Base-by-base conservation (phyloP, 352 stramenopile species). In the Phytophthora cactorum region DNA sequence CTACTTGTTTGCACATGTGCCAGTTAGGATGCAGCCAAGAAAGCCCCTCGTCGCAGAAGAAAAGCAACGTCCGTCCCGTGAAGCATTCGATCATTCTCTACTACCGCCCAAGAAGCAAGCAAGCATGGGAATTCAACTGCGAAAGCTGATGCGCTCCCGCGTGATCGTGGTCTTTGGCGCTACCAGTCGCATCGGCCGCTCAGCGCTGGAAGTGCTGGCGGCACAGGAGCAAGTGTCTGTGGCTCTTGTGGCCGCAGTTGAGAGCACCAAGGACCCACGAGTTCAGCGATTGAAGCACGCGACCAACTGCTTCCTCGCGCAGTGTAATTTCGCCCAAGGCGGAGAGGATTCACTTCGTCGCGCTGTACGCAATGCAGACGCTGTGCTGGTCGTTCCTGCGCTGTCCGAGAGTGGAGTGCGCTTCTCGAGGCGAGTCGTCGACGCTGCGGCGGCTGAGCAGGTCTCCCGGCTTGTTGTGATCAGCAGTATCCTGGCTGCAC, bases 121-220 rank as follows among this genome's bases (percentile, higher is more conserved):
- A 59, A 63, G 2, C 53, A 89, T 89, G 81, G 81, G 81, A 2
- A 74, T 91, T 29, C 68, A 81, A 50, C 63, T 93, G 34, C 81
- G 79, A 28, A 89, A 87, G 61, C 43, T 93, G 59, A 71, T 90
- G 62, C 72, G 72, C 4, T 71, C 79, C 12, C 75, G 75, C 11
- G 78, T 92, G 47, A 79, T 94, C 46, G 86, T 94, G 39, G 83
- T 94, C 54, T 92, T 94, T 51, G 86, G 86, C 5, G 84, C 79
- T 56, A 91, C 79, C 17, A 92, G 75, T 50, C 86, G 84, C 39
- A 81, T 92, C 28, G 86, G 86, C 12, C 77, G 79, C 14, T 72
- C 84, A 4, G 65, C 78, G 28, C 71, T 94, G 57, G 78, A 91
- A 66, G 65, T 68, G 36, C 66, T 94, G 36, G 59, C 78, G 0